Evolutionary conservation across 345 rosid species (phyloP).

Genomic region (Psidium guajava): DNA sequence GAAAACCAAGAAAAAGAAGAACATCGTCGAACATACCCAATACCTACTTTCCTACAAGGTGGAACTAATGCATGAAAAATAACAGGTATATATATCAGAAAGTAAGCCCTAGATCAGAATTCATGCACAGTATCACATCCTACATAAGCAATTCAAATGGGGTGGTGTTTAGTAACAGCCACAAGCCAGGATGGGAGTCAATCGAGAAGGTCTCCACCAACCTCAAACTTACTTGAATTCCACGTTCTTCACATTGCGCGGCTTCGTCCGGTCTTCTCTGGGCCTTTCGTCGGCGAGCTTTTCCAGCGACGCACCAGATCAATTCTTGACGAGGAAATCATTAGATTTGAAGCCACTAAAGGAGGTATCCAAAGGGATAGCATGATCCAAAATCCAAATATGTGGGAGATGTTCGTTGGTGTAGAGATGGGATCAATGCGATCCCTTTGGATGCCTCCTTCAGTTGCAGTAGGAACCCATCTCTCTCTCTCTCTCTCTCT

Average conservation of each 20-base stretch:
- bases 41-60: neutral
- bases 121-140: neutral
- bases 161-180: neutral
- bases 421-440: conserved; percentile 78
- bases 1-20: neutral
- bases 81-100: neutral
- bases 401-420: neutral
- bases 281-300: neutral
- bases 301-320: neutral
- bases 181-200: neutral
- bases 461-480: conserved; percentile 37
- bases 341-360: conserved; percentile 1
- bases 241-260: neutral
- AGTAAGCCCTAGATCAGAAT: neutral
- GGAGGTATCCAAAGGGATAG: conserved; percentile 21
- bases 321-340: neutral
- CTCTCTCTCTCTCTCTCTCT: neutral
- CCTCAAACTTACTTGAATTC: neutral
- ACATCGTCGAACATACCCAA: neutral
- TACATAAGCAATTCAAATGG: neutral
- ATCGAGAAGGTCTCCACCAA: neutral
- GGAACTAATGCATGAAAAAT: neutral
- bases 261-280: neutral
- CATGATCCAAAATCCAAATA: conserved; percentile 5
- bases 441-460: conserved; percentile 99